Conservation (phyloP, 2,329 filamentous ascomycete genomes). For the Trichoderma endophyticum region DNA sequence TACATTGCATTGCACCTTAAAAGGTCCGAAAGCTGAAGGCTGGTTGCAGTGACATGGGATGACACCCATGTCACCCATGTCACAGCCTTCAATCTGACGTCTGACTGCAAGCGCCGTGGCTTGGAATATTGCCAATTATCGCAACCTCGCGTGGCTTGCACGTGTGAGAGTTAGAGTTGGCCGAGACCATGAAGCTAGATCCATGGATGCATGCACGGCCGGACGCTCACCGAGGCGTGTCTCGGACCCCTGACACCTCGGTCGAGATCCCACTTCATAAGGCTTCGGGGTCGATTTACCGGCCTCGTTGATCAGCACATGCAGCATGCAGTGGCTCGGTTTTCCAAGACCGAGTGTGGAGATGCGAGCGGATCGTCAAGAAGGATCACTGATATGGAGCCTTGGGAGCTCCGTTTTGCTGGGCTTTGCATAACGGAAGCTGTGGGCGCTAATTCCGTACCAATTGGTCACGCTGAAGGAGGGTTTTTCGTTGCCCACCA, state of each 20-base stretch:
- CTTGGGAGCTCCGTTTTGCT: background rate
- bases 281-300: conserved; percentile 1
- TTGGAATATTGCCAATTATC: background rate
- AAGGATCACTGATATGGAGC: background rate
- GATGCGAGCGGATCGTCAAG: conserved; percentile 4
- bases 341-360: conserved; percentile 7
- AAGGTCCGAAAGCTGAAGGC: background rate
- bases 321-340: background rate
- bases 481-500: background rate
- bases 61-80: background rate
- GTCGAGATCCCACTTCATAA: background rate
- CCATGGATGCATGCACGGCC: background rate
- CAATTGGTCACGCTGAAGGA: background rate
- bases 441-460: background rate
- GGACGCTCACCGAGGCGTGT: background rate
- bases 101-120: background rate
- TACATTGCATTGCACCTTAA: conserved; percentile 3
- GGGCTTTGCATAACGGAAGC: background rate
- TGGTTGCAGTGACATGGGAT: background rate
- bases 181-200: background rate
- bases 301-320: background rate
- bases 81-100: background rate
- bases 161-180: background rate
- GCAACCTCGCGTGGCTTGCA: background rate
- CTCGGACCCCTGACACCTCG: background rate